Evolutionary conservation across 1,139 yeast genomes (phyloP), one percentile per base, ranked within the genome.

Genomic region (Arxiozyma slooffiae): DNA sequence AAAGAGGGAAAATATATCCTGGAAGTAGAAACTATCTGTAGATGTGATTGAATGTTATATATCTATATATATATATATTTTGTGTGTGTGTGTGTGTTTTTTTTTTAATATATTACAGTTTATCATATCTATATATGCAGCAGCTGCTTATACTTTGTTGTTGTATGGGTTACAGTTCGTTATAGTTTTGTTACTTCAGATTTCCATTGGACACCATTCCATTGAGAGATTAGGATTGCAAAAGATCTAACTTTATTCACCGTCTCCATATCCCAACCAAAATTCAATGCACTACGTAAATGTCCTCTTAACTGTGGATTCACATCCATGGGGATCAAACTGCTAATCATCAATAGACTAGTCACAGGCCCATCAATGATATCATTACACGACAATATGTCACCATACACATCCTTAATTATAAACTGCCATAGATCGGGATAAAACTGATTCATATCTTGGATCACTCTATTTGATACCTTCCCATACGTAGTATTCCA

Each of bases 231-330:
- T 54, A 77, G 77, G 52, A 86, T 75, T 7, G 85, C 81, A 71
- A 88, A 62, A 20, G 69, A 71, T 50, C 95, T 72, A 20, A 80
- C 75, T 7, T 78, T 78, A 49, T 72, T 71, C 47, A 87, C 72
- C 55, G 84, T 85, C 46, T 81, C 84, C 42, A 64, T 63, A 2
- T 85, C 71, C 16, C 86, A 86, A 0, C 96, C 96, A 38, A 81
- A 77, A 60, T 87, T 88, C 49, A 81, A 53, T 0, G 96, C 96
- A 0, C 96, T 96, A 61, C 76, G 79, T 55, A 89, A 73, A 63
- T 89, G 97, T 0, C 97, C 97, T 67, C 87, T 86, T 57, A 89
- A 73, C 62, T 89, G 96, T 0, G 96, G 95, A 58, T 85, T 86
- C 18, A 88, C 96, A 66, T 88, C 95, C 64, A 86, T 95, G 0